phyloP scores from a whole-genome alignment of 2,329 filamentous ascomycete species.

The Pseudogymnoascus sp. region DNA sequence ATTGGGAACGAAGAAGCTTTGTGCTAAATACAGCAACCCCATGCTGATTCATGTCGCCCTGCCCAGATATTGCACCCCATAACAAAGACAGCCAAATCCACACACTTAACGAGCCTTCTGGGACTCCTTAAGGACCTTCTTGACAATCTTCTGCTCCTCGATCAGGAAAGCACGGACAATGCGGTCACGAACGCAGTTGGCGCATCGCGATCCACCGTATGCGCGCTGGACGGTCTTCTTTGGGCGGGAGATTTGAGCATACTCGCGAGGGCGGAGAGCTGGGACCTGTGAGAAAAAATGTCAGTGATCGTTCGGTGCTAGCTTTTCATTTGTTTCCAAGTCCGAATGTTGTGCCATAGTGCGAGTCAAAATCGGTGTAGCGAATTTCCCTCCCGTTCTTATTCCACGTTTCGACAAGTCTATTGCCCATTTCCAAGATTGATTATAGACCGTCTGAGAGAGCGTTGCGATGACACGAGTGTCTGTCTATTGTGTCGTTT shows the following conservation, averaged over 20 bases:
- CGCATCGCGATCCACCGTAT: slow-evolving; percentile 97
- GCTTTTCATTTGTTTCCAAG: neutral
- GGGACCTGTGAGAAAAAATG: slow-evolving; percentile 56
- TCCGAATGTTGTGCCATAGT: neutral
- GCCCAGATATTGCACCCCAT: slow-evolving; percentile 27
- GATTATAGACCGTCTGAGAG: neutral
- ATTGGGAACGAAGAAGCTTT: slow-evolving; percentile 23
- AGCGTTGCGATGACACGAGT: neutral
- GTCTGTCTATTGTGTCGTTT: neutral
- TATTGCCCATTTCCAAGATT: neutral
- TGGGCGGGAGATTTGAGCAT: slow-evolving; percentile 92
- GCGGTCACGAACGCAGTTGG: slow-evolving; percentile 96
- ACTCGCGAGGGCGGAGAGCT: slow-evolving; percentile 96
- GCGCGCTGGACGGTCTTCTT: slow-evolving; percentile 99
- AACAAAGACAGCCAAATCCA: slow-evolving; percentile 25
- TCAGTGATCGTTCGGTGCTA: slow-evolving; percentile 24
- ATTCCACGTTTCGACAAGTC: neutral
- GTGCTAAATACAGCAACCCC: slow-evolving; percentile 30
- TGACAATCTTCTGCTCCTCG: slow-evolving; percentile 99
- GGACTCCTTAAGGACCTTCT: slow-evolving; percentile 99
- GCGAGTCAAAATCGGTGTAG: neutral
- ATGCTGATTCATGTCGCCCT: slow-evolving; percentile 29
- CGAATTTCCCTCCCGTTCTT: neutral
- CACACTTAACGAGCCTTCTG: slow-evolving; percentile 44
- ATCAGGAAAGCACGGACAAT: slow-evolving; percentile 98